A percentile compares a stretch with the other conserved stretches of the same genome.
Conservation (phyloP, 371 early-diverging fungal genomes). For the Mortierella sp. region DNA sequence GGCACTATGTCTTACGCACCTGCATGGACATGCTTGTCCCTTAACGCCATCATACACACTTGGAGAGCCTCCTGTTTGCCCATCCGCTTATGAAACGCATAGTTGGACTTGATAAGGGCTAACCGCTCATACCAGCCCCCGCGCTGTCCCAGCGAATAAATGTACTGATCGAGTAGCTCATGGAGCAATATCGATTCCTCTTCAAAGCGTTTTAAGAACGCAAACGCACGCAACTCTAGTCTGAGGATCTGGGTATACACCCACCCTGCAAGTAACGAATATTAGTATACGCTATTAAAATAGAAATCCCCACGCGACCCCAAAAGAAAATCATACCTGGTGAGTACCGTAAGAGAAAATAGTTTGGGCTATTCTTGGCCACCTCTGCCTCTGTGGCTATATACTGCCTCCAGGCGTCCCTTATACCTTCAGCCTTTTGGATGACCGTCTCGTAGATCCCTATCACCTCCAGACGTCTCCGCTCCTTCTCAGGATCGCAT, state of each 20-base stretch:
- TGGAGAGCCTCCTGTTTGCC: slow-evolving; percentile 62
- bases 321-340: slow-evolving; percentile 59
- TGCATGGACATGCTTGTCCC: slow-evolving; percentile 66
- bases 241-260: slow-evolving; percentile 72
- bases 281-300: not conserved
- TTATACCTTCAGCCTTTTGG: slow-evolving; percentile 26
- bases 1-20: slow-evolving; percentile 9
- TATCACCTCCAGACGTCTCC: slow-evolving; percentile 58
- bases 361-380: slow-evolving; percentile 35
- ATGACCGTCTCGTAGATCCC: slow-evolving; percentile 59
- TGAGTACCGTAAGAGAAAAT: slow-evolving; percentile 63
- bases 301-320: not conserved
- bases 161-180: slow-evolving; percentile 67
- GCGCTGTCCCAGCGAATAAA: slow-evolving; percentile 67
- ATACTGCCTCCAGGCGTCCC: slow-evolving; percentile 39
- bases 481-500: slow-evolving; percentile 30
- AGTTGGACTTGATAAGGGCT: slow-evolving; percentile 67
- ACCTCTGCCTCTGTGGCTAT: slow-evolving; percentile 24
- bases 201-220: slow-evolving; percentile 65
- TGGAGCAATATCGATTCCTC: slow-evolving; percentile 68
- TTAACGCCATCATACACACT: slow-evolving; percentile 65
- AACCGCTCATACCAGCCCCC: slow-evolving; percentile 82
- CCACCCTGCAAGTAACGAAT: slow-evolving; percentile 60
- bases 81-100: slow-evolving; percentile 58
- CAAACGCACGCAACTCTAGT: slow-evolving; percentile 66